These are phyloP conservation scores for Cladophialophora yegresii DNA, from an alignment of 2,329 filamentous ascomycete species.

Conservation along the genomic window DNA sequence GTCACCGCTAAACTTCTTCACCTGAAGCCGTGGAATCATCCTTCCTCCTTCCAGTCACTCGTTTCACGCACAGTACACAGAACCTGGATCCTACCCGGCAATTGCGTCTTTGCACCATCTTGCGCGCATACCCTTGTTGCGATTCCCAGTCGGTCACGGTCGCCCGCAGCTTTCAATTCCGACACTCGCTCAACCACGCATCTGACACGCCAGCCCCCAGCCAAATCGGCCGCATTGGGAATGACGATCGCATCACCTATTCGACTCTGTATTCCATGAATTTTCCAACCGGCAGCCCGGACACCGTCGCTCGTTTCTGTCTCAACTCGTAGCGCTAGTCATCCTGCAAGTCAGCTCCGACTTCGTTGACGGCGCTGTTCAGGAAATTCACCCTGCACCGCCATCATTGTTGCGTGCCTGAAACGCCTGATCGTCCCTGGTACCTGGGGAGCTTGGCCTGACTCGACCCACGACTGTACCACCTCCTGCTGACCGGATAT, in stretches of 20 bases:
- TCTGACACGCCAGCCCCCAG: slow-evolving; percentile 4
- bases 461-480: slow-evolving; percentile 10
- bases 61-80: neutral
- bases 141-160: neutral
- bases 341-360: slow-evolving; percentile 9
- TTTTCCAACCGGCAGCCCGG: neutral
- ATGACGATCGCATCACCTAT: slow-evolving; percentile 15
- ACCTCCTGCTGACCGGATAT: slow-evolving; percentile 11
- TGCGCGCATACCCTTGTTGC: neutral
- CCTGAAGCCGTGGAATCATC: neutral
- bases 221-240: slow-evolving; percentile 4
- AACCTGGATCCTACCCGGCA: neutral
- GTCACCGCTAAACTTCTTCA: neutral
- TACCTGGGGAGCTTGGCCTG: slow-evolving; percentile 1
- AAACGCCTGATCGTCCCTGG: slow-evolving; percentile 7
- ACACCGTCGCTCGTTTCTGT: slow-evolving; percentile 11
- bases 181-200: slow-evolving; percentile 10
- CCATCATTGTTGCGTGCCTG: slow-evolving; percentile 7
- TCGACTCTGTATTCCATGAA: slow-evolving; percentile 14
- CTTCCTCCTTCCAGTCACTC: neutral
- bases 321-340: neutral
- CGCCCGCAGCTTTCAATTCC: neutral
- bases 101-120: neutral
- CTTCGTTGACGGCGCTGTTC: neutral
- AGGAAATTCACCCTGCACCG: neutral